Evolutionary conservation across 2,329 filamentous ascomycete species (phyloP), one percentile per base, ranked within the genome.

Genomic region (Xylaria sp.): DNA sequence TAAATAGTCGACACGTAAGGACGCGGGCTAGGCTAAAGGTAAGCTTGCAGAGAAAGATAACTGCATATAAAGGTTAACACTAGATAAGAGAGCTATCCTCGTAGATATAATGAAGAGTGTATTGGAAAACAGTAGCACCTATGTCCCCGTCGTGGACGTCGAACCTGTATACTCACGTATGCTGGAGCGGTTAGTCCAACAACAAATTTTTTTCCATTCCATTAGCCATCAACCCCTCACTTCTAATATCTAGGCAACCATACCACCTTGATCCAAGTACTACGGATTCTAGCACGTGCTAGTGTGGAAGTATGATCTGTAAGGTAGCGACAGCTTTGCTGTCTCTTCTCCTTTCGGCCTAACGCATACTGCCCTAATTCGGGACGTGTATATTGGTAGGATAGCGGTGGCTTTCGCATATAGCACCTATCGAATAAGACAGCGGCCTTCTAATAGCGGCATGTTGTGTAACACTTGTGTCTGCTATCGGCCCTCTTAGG

Each of bases 391-490:
- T 9, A 47, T 51, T 51, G 34, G 19, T 42, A 42, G 34, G 12
- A 24, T 24, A 51, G 3, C 6, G 24, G 48, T 9, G 12, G 24
- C 14, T 11, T 24, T 30, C 11, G 48, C 24, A 17, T 3, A 30
- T 7, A 27, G 9, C 17, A n/a, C 30, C 51, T 36, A 32, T 58
- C 39, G 14, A 47, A 17, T 58, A 47, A n/a, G 57, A 39, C 19
- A 36, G 32, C 57, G 9, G 27, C 32, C 8, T 14, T 19, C 21
- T n/a, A 27, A 19, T 51, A 58, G 61, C 24, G 32, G 12, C 36
- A 59, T 65, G 62, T 5, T 14, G 62, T 59, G 62, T 54, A 54
- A 65, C 62, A 47, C 2, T 21, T 21, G 21, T 6, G 45, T 64
- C 48, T 58, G 45, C 17, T 24, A 14, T 36, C 30, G 19, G 2